A percentile compares a stretch with the other conserved stretches of the same genome.
phyloP scores from a whole-genome alignment of 192 early-diverging fungal species.

The Chytriomyces confervae region DNA sequence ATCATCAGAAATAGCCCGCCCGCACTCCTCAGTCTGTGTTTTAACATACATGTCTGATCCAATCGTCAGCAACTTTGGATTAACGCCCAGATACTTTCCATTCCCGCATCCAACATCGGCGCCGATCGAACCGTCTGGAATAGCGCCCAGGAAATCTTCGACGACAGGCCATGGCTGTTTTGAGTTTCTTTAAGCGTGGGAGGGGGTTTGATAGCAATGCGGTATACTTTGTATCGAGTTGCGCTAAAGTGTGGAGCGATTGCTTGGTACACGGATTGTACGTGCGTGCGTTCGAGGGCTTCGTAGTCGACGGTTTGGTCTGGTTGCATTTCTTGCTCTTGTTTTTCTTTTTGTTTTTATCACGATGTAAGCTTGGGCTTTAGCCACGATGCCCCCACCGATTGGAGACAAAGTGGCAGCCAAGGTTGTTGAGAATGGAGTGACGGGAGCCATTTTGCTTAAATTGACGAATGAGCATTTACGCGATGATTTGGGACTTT shows the following conservation, averaged over 20 bases:
- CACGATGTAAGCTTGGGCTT: too few species aligned
- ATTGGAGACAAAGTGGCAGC: too few species aligned
- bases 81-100: slow-evolving; percentile 95
- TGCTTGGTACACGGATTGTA: slow-evolving; percentile 89
- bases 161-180: slow-evolving; percentile 93
- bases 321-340: too few species aligned
- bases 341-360: too few species aligned
- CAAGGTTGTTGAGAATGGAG: too few species aligned
- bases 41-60: slow-evolving; percentile 80
- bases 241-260: slow-evolving; percentile 94
- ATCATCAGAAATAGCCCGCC: not conserved
- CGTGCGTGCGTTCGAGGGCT: slow-evolving; percentile 73
- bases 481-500: not conserved
- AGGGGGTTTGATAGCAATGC: too few species aligned
- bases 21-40: not conserved
- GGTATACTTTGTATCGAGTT: too few species aligned
- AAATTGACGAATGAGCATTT: not conserved
- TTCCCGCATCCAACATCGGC: slow-evolving; percentile 97
- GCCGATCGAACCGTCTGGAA: slow-evolving; percentile 76
- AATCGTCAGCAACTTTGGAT: slow-evolving; percentile 76
- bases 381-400: too few species aligned
- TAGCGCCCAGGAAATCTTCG: slow-evolving; percentile 73
- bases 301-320: not conserved
- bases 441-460: not conserved
- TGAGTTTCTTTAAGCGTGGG: slow-evolving; percentile 24